phyloP scores from a whole-genome alignment of 1,284 basidiomycete genomes.

The Trichosporon sp. region DNA sequence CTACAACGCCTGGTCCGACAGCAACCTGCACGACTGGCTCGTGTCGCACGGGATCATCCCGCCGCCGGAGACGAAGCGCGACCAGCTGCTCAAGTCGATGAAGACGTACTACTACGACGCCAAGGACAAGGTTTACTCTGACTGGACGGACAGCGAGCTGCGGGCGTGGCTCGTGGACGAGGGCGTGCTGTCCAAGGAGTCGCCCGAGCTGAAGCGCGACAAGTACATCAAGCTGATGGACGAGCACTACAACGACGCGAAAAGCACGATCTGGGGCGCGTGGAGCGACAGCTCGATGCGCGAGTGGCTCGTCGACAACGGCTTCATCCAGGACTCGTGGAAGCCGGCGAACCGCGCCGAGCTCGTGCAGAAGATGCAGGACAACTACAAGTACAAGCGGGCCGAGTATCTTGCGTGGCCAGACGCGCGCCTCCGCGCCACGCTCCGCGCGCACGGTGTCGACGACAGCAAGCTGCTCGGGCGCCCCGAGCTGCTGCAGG shows the following conservation, averaged over 20 bases:
- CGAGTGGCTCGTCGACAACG: slow-evolving; percentile 70
- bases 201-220: slow-evolving; percentile 48
- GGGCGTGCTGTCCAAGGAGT: slow-evolving; percentile 30
- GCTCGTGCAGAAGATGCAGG: slow-evolving; percentile 26
- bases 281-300: slow-evolving; percentile 77
- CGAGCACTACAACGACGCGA: slow-evolving; percentile 68
- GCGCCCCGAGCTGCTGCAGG: slow-evolving; percentile 66
- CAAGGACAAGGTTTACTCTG: slow-evolving; percentile 60
- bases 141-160: slow-evolving; percentile 57
- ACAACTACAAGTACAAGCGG: slow-evolving; percentile 50
- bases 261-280: slow-evolving; percentile 63
- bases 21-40: slow-evolving; percentile 82
- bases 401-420: slow-evolving; percentile 77
- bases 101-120: slow-evolving; percentile 69
- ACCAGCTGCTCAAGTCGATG: slow-evolving; percentile 67
- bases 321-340: slow-evolving; percentile 64
- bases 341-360: slow-evolving; percentile 65
- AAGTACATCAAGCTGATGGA: slow-evolving; percentile 70
- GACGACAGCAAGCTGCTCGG: slow-evolving; percentile 60
- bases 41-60: slow-evolving; percentile 66
- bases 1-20: slow-evolving; percentile 80
- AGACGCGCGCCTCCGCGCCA: slow-evolving; percentile 78
- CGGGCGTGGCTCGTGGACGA: slow-evolving; percentile 52
- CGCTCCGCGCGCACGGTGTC: slow-evolving; percentile 67
- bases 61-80: slow-evolving; percentile 59